Base-by-base conservation (phyloP, 805 yeast species). In the Schwanniomyces polymorphus region DNA sequence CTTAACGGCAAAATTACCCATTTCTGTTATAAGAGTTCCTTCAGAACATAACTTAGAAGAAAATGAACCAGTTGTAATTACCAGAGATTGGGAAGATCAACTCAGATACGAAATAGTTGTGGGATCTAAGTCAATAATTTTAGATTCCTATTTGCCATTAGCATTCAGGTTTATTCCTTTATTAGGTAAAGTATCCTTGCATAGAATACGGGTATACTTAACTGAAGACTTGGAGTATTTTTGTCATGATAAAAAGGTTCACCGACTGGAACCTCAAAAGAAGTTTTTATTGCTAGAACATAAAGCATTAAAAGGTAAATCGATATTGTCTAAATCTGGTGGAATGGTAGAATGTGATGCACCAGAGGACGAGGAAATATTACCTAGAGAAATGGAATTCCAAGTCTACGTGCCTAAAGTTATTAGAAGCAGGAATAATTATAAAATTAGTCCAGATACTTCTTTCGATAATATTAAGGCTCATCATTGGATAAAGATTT, bases 401-500 rank as follows among this genome's bases (percentile, higher is more conserved):
- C 90, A 88, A 65, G 81, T 91, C n/a, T 86, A 78, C 53, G 85
- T 94, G 18, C 98, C 98, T 1, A 82, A 82, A 51, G 70, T 71
- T 43, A 72, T 89, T 48, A 78, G 78, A 44, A 79, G 78, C 21
- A 78, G 78, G 41, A 77, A 75, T 45, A 75, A 71, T 48, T 60
- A 60, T 39, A 47, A 54, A 26, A 66, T 86, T 26, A 97, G 90
- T 58, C 97, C 98, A 1, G 96, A 94, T 65, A 88, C 97, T 0
- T 81, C 88, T 2, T 85, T 78, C 55, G 81, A 79, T 21, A 84
- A 83, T 56, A 90, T 94, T 51, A 91, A 90, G 67, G 79, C 94
- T 6, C 92, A 88, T 58, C 99, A 94, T 68, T 94, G 99, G 97
- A 84, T 94, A 58, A 94, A 94, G 67, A 79, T 94, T 12, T 86